Evolutionary conservation across 2,329 filamentous ascomycete species (phyloP), one percentile per base, ranked within the genome.

Genomic region (Decorospora gaudefroyi): DNA sequence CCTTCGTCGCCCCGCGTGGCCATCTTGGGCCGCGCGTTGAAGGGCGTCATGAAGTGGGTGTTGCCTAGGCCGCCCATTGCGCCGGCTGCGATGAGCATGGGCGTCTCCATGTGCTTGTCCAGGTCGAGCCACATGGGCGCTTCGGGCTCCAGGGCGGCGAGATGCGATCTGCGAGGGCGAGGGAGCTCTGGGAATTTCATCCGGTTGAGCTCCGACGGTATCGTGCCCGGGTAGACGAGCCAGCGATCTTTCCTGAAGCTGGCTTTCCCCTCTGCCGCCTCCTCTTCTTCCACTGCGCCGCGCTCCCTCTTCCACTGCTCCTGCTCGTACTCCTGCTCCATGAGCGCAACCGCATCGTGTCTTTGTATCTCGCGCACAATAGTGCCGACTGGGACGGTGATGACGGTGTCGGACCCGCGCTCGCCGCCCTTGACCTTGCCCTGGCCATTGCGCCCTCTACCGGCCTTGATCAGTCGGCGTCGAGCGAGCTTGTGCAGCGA

Each of bases 41-140:
- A 80, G 41, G 85, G 85, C 4, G 88, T 87, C 21, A 88, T 82
- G 64, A 97, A 99, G 69, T 96, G 90, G 4, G 93, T 89, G 64
- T 99, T 99, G 8, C 93, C 93, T 6, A 96, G 72, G 0, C 93
- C 93, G 6, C 93, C 93, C 49, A 95, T 81, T 4, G 90, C 91
- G 6, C 93, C 93, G 0, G 89, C 86, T 1, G 90, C 88, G 8
- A 99, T 81, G 16, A 99, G 77, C 54, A 96, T 84, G 0, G 93
- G 93, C 32, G 83, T 81, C 4, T 89, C 83, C 72, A 93, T 95
- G 0, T 88, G 88, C 34, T 83, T 78, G 34, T 78, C 76, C 32
- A 81, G 65, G 57, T 81, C 78, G 16, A 81, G 63, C 51, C 73
- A 73, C 13, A 97, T 81, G 1, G 90, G 90, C 0, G 80, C 80